These are phyloP conservation scores for Boletus rubescentipes DNA, from an alignment of 768 basidiomycete species.

Conservation along the genomic window DNA sequence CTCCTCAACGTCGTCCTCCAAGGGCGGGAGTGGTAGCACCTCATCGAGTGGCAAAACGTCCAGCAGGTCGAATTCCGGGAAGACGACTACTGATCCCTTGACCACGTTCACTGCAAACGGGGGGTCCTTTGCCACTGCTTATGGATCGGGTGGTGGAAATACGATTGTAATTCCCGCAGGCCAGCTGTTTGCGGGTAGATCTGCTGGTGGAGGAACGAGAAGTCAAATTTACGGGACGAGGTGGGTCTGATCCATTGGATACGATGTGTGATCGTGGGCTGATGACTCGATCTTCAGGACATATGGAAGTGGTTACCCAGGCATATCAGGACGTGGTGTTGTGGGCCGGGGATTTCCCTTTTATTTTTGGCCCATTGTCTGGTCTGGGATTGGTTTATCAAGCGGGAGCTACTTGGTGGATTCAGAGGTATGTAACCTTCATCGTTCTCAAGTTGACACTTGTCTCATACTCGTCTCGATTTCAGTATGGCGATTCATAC, in stretches of 20 bases:
- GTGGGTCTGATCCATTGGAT: slow-evolving; percentile 29
- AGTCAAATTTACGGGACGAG: slow-evolving; percentile 42
- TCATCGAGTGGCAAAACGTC: slow-evolving; percentile 1
- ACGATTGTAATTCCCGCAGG: slow-evolving; percentile 41
- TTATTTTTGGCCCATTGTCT: slow-evolving; percentile 63
- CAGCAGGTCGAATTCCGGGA: slow-evolving; percentile 1
- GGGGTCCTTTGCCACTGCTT: slow-evolving; percentile 29
- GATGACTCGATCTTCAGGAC: slow-evolving; percentile 30
- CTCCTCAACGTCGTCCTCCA: slow-evolving; percentile 3
- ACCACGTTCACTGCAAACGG: slow-evolving; percentile 19
- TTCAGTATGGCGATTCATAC: slow-evolving; percentile 44
- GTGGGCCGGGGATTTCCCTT: slow-evolving; percentile 56
- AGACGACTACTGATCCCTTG: slow-evolving; percentile 20
- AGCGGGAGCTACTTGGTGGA: slow-evolving; percentile 35
- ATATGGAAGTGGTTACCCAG: slow-evolving; percentile 69
- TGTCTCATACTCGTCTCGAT: slow-evolving; percentile 11
- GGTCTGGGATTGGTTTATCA: slow-evolving; percentile 35
- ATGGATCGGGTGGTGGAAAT: slow-evolving; percentile 35
- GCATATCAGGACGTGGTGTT: slow-evolving; percentile 44
- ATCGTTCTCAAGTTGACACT: neutral
- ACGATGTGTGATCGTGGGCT: neutral
- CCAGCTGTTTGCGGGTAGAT: slow-evolving; percentile 46
- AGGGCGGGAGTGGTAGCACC: neutral
- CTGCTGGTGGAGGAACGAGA: slow-evolving; percentile 53
- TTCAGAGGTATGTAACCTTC: slow-evolving; percentile 38